Conservation (phyloP, 2,329 filamentous ascomycete species). For the Dactylellina haptotyla region DNA sequence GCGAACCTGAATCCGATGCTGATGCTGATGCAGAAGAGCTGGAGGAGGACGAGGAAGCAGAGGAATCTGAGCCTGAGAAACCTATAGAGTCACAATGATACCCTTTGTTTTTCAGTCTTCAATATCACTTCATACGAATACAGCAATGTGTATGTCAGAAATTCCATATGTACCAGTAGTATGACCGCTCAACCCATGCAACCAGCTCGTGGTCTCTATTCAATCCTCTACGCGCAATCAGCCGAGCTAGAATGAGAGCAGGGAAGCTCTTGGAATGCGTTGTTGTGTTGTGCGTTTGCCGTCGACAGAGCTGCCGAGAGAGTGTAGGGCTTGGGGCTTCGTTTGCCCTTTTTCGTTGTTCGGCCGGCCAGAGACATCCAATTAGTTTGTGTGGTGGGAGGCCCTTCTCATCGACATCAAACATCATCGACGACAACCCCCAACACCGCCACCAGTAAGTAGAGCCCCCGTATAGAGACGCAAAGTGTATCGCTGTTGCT, state of each 20-base stretch:
- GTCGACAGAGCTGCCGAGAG: slow-evolving; percentile 8
- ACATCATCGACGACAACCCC: slow-evolving; percentile 54
- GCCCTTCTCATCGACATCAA: slow-evolving; percentile 55
- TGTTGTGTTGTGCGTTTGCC: slow-evolving; percentile 42
- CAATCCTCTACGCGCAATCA: too few species aligned
- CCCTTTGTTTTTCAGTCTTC: too few species aligned
- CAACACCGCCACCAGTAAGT: slow-evolving; percentile 57
- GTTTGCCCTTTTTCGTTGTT: slow-evolving; percentile 52
- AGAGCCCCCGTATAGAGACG: slow-evolving; percentile 17
- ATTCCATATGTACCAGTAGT: too few species aligned
- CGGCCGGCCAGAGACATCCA: slow-evolving; percentile 20
- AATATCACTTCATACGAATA: too few species aligned
- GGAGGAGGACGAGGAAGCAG: slow-evolving; percentile 4
- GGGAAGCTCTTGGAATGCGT: slow-evolving; percentile 25
- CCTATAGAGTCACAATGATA: too few species aligned
- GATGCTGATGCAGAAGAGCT: background rate
- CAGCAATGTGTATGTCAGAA: too few species aligned
- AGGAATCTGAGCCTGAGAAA: background rate
- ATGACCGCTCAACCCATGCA: too few species aligned
- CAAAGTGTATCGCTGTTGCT: slow-evolving; percentile 61
- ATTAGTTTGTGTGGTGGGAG: slow-evolving; percentile 45
- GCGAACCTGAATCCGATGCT: background rate
- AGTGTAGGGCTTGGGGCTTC: slow-evolving; percentile 48
- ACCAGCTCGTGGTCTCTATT: too few species aligned
- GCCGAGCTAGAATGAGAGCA: too few species aligned